Evolutionary conservation across 495 filamentous ascomycete species (phyloP).

Genomic region (Margaritispora aquatica): DNA sequence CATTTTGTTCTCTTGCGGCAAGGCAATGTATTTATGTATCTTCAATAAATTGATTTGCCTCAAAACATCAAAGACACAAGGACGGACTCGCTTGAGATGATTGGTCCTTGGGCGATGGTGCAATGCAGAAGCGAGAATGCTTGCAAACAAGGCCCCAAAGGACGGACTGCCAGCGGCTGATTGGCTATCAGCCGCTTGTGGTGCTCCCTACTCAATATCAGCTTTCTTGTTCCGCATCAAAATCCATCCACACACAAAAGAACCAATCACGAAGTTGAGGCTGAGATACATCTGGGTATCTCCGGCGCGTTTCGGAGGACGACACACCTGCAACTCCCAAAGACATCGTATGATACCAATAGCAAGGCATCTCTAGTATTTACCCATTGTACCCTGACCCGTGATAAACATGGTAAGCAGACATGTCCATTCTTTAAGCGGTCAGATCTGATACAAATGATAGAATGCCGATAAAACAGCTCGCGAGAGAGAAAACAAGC

Average conservation of each 20-base stretch:
- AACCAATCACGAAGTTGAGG: neutral
- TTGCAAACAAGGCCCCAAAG: no score
- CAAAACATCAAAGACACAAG: neutral
- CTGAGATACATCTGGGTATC: neutral
- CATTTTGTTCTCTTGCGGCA: no score
- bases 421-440: neutral
- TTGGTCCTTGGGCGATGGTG: neutral
- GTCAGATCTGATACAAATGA: neutral
- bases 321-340: no score
- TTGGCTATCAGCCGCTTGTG: neutral
- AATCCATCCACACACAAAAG: neutral
- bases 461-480: neutral
- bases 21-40: no score
- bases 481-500: slow-evolving; percentile 51
- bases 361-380: no score
- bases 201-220: no score
- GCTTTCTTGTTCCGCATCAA: neutral
- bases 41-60: no score
- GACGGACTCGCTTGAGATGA: neutral
- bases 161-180: neutral
- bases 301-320: neutral
- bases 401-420: neutral
- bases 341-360: no score
- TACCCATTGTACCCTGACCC: neutral
- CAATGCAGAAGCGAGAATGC: no score